A percentile compares a stretch with the other conserved stretches of the same genome.
Conservation (phyloP, 306 rosid species). For the Quercus cerris region DNA sequence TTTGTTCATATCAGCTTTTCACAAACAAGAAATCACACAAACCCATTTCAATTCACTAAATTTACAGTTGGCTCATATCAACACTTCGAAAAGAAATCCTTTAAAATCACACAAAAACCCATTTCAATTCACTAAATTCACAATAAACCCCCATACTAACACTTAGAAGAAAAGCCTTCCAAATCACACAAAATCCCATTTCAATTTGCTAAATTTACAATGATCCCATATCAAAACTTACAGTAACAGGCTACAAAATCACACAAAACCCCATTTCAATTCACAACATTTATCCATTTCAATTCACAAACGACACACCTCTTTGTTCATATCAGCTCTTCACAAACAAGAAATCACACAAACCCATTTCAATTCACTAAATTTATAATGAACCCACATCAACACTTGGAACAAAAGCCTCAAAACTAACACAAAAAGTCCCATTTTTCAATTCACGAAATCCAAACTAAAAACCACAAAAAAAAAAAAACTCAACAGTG, state of each 20-base stretch:
- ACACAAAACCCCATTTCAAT: neutral
- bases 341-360: no score
- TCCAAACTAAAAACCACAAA: neutral
- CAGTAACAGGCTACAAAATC: no score
- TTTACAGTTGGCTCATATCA: neutral
- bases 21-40: no score
- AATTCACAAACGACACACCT: neutral
- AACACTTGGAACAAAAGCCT: neutral
- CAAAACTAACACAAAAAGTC: neutral
- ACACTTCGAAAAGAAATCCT: neutral
- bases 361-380: neutral
- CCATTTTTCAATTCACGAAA: neutral
- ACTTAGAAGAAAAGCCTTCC: no score
- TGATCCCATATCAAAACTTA: no score
- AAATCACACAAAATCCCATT: neutral
- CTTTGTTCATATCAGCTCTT: no score
- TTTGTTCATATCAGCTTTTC: no score
- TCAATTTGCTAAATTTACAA: neutral
- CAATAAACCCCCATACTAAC: no score
- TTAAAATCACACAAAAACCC: neutral
- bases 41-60: no score
- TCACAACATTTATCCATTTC: neutral
- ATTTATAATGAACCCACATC: conserved; percentile 1
- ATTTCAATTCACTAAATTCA: neutral
- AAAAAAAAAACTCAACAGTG: no score